Conservation (phyloP, 306 rosid genomes). For the Prosopis cineraria region DNA sequence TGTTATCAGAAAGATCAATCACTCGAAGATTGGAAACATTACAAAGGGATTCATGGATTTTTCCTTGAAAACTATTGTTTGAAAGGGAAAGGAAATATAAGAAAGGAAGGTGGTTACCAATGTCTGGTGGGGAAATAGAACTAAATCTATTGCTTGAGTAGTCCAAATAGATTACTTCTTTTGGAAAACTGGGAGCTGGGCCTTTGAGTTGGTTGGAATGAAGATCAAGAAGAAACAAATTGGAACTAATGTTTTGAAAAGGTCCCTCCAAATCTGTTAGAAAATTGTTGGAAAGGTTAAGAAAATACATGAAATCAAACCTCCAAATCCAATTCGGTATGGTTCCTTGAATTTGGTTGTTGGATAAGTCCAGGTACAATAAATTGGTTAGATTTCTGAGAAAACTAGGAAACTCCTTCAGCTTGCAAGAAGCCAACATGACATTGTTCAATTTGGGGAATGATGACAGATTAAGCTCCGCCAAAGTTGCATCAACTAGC, state of each 20-base stretch:
- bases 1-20: conserved; percentile 48
- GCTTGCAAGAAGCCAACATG: conserved; percentile 39
- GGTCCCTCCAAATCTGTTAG: conserved; percentile 16
- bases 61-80: conserved; percentile 26
- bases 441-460: conserved; percentile 24
- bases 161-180: neutral
- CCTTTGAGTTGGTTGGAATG: conserved; percentile 43
- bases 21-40: conserved; percentile 6
- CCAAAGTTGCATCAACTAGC: neutral
- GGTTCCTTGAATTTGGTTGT: conserved; percentile 37
- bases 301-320: neutral
- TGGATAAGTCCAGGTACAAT: conserved; percentile 27
- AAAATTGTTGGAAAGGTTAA: conserved; percentile 47
- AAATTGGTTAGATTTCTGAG: conserved; percentile 37
- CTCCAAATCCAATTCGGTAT: conserved; percentile 52
- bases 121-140: conserved; percentile 13
- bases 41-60: conserved; percentile 43
- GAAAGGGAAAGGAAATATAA: neutral
- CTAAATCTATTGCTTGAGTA: conserved; percentile 41
- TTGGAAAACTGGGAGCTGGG: neutral
- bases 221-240: conserved; percentile 15
- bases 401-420: conserved; percentile 39
- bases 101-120: conserved; percentile 26
- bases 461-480: neutral
- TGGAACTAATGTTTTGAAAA: neutral